Conservation (phyloP, 352 stramenopile species). For the Globisporangium irregulare region DNA sequence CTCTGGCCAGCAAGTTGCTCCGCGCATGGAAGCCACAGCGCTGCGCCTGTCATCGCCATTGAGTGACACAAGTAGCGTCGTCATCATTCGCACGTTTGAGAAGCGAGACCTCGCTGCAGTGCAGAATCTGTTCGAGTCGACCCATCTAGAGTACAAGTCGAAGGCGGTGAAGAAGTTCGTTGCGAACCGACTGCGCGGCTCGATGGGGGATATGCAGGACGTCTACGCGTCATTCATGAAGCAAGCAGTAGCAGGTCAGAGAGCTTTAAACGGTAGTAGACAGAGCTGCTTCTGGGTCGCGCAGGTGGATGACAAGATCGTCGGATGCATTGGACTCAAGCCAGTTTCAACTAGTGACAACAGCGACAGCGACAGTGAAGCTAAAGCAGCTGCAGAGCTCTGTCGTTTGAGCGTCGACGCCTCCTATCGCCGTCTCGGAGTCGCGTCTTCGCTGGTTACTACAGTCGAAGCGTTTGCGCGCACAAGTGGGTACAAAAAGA, state of each 20-base stretch:
- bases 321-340: not conserved
- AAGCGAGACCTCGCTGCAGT: not conserved
- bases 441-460: not conserved
- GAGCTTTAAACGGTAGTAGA: not conserved
- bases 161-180: not conserved
- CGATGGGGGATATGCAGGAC: not conserved
- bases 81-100: not conserved
- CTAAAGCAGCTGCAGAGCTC: not conserved
- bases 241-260: not conserved
- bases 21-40: not conserved
- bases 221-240: not conserved
- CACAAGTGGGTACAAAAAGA: not conserved
- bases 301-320: not conserved
- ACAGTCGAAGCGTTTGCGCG: not conserved
- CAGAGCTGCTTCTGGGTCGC: not conserved
- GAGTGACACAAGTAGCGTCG: not conserved
- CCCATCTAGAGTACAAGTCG: not conserved
- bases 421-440: not conserved
- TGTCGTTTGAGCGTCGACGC: not conserved
- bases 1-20: not conserved
- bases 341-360: not conserved
- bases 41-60: not conserved
- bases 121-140: not conserved
- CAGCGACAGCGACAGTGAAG: not conserved
- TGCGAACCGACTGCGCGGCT: not conserved